Conservation (phyloP, 1,139 yeast species). For the Pichia sp. region DNA sequence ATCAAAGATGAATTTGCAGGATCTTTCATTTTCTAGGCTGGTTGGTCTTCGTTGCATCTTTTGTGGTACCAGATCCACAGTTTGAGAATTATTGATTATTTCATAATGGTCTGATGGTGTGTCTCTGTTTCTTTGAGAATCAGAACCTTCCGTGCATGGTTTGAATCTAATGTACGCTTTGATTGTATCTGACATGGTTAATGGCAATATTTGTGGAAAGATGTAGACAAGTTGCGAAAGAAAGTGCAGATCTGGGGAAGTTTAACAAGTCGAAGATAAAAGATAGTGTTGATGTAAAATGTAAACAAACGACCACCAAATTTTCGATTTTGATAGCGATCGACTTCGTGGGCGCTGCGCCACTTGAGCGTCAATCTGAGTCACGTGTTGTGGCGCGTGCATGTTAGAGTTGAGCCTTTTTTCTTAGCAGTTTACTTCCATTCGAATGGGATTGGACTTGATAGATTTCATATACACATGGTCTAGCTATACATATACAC, state of each 20-base stretch:
- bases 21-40: not conserved
- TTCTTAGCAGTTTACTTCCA: too few relatives aligned
- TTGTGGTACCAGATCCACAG: constrained; percentile 45
- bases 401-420: too few relatives aligned
- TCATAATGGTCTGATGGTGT: constrained; percentile 47
- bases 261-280: too few relatives aligned
- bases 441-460: too few relatives aligned
- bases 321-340: too few relatives aligned
- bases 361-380: too few relatives aligned
- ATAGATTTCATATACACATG: too few relatives aligned
- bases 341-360: too few relatives aligned
- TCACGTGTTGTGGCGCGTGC: not conserved
- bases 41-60: constrained; percentile 40
- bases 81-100: not conserved
- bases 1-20: constrained; percentile 57
- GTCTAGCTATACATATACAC: too few relatives aligned
- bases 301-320: too few relatives aligned
- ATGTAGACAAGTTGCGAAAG: too few relatives aligned
- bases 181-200: constrained; percentile 2
- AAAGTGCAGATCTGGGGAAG: too few relatives aligned
- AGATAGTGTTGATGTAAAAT: not conserved
- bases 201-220: not conserved
- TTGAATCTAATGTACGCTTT: constrained; percentile 5
- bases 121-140: constrained; percentile 1
- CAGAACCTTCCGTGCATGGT: not conserved